Evolutionary conservation across 768 basidiomycete species (phyloP), one percentile per base, ranked within the genome.

Genomic region (Collybiopsis confluens): DNA sequence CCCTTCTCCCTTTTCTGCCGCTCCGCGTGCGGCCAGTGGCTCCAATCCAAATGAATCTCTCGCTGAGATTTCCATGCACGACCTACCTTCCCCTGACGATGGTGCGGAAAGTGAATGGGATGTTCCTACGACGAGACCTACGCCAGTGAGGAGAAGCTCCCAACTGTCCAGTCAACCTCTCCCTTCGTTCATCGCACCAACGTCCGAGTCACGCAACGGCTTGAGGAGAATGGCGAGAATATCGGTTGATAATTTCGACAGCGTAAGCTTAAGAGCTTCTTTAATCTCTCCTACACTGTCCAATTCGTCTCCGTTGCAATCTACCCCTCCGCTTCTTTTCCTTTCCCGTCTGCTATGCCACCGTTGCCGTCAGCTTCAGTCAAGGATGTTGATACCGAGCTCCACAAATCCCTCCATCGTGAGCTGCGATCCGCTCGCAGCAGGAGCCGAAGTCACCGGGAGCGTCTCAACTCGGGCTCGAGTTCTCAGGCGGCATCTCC

Each of bases 381-480:
- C 41, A 42, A 21, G 23, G 41, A 43, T 40, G 6, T 7, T 18
- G 50, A 41, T 9, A 52, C 38, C 10, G 50, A 52, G n/a, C 37
- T 43, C 9, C 50, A 52, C 16, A 48, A 15, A 33, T 41, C 50
- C 2, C 40, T 52, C 36, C 50, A 52, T n/a, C 50, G 50, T 21
- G 50, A 52, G 26, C 40, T 52, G 23, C 50, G 50, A 30, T 52
- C 50, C 30, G 40, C 50, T 27, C 50, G 50, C 13, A 41, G 38
- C 23, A 40, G 50, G 30, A 52, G 50, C 40, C 50, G 50, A 23
- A 43, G 50, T n/a, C 50, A 52, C 20, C 50, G 50, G 37, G 38
- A 52, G 30, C 50, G 50, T 11, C 41, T 52, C 27, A 43, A n/a
- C n/a, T 41, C 41, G 40, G 21, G 11, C 18, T n/a, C 4, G 15